Percentiles rank a stretch among this genome's conserved stretches.
phyloP scores from a whole-genome alignment of 1,284 basidiomycete genomes.

The Rhodofomes roseus region DNA sequence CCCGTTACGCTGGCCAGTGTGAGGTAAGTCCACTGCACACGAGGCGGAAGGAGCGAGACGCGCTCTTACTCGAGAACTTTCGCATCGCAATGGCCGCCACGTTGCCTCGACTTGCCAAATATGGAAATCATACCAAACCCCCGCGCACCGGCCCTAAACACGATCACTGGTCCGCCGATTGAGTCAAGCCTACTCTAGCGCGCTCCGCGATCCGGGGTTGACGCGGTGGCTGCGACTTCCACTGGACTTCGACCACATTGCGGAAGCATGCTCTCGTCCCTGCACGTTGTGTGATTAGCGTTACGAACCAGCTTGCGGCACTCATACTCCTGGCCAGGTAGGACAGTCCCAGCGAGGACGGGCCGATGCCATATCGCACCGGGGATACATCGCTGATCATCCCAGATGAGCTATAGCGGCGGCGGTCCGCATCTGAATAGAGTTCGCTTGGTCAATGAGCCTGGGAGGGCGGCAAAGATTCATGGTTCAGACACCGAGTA shows the following conservation, averaged over 20 bases:
- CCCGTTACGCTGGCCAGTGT: conserved; percentile 9
- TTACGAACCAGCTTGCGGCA: background rate
- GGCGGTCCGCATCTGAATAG: background rate
- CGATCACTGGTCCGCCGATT: conserved; percentile 2
- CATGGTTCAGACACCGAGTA: background rate
- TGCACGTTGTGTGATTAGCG: conserved; percentile 3
- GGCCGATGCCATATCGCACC: conserved; percentile 5
- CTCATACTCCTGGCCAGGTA: background rate
- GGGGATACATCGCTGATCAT: conserved; percentile 7
- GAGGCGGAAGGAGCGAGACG: conserved; percentile 14
- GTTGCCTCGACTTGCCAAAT: conserved; percentile 6
- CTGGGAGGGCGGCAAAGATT: background rate
- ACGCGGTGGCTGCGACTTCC: background rate
- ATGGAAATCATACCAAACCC: conserved; percentile 3
- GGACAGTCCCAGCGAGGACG: background rate
- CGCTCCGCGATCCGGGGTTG: conserved; percentile 1
- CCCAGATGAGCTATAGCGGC: conserved; percentile 5
- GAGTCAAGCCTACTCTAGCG: background rate
- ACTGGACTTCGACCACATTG: conserved; percentile 2
- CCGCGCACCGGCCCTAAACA: conserved; percentile 10
- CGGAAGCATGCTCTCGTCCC: background rate
- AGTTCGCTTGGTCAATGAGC: background rate
- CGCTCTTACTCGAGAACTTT: conserved; percentile 7
- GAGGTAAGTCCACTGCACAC: conserved; percentile 14
- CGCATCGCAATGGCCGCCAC: conserved; percentile 4